Evolutionary conservation across 2,329 filamentous ascomycete genomes (phyloP).

Genomic region (Colletotrichum somersetense): DNA sequence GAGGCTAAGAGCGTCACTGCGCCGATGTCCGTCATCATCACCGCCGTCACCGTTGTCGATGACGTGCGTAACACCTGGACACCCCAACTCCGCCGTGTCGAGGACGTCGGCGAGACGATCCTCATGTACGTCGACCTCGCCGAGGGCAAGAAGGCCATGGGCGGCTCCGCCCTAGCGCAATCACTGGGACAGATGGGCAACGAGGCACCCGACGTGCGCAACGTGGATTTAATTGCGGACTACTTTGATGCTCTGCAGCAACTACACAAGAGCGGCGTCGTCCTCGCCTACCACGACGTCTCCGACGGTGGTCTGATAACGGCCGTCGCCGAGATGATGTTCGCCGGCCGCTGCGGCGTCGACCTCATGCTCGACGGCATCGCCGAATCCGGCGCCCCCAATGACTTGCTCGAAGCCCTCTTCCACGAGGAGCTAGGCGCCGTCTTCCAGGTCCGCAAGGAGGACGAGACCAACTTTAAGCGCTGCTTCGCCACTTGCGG

Average conservation of each 20-base stretch:
- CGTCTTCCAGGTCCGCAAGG: slow-evolving; percentile 92
- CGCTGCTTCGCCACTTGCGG: slow-evolving; percentile 92
- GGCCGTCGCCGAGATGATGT: slow-evolving; percentile 96
- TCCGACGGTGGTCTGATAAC: slow-evolving; percentile 95
- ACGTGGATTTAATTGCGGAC: slow-evolving; percentile 84
- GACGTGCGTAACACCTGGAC: slow-evolving; percentile 93
- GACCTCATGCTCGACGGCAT: slow-evolving; percentile 86
- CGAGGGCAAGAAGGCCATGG: slow-evolving; percentile 82
- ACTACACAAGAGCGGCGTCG: slow-evolving; percentile 70
- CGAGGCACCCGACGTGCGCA: slow-evolving; percentile 86
- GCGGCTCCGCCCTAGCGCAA: slow-evolving; percentile 92
- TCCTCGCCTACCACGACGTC: slow-evolving; percentile 94
- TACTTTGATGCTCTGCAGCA: slow-evolving; percentile 88
- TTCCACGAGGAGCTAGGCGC: slow-evolving; percentile 98
- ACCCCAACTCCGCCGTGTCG: slow-evolving; percentile 83
- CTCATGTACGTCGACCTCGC: slow-evolving; percentile 94
- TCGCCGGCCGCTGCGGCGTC: slow-evolving; percentile 90
- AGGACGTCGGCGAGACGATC: slow-evolving; percentile 90
- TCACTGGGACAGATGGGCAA: slow-evolving; percentile 88
- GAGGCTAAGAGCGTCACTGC: slow-evolving; percentile 88
- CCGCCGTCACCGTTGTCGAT: slow-evolving; percentile 87
- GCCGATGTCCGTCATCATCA: slow-evolving; percentile 90
- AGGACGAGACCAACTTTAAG: slow-evolving; percentile 86
- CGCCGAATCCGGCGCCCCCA: slow-evolving; percentile 70
- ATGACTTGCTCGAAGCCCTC: slow-evolving; percentile 79